These are phyloP conservation scores for Potentilla sterilis DNA, from an alignment of 306 rosid species.

Conservation along the genomic window DNA sequence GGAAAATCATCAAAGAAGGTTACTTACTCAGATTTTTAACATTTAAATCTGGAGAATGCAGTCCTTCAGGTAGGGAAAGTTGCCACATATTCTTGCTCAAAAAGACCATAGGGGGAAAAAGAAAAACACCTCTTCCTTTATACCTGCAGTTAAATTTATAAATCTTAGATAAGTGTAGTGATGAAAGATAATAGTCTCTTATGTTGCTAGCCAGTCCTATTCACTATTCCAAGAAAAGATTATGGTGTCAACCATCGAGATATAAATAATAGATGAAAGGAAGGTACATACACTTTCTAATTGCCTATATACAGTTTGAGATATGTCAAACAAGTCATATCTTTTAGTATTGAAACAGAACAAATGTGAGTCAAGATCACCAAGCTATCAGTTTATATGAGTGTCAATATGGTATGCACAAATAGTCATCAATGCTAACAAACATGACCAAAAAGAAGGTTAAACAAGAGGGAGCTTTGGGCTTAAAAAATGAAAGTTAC, in stretches of 20 bases:
- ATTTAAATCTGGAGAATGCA: constrained; percentile 33
- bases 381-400: not conserved
- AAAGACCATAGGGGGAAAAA: constrained; percentile 84
- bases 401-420: not conserved
- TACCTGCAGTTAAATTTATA: constrained; percentile 54
- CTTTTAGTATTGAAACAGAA: not conserved
- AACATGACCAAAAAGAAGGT: not conserved
- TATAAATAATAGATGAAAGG: not conserved
- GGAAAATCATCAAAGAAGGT: not conserved
- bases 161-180: constrained; percentile 25
- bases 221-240: not conserved
- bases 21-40: constrained; percentile 44
- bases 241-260: not conserved
- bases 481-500: not conserved
- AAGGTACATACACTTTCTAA: not conserved
- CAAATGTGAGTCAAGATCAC: not conserved
- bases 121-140: constrained; percentile 90
- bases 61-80: constrained; percentile 71
- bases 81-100: constrained; percentile 62
- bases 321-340: not conserved
- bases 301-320: not conserved
- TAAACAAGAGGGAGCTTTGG: not conserved
- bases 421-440: not conserved
- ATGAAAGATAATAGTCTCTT: constrained; percentile 2
- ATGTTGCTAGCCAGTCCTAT: constrained; percentile 1